Base-by-base conservation (phyloP, 805 yeast genomes). In the Ascoidea rubescens region DNA sequence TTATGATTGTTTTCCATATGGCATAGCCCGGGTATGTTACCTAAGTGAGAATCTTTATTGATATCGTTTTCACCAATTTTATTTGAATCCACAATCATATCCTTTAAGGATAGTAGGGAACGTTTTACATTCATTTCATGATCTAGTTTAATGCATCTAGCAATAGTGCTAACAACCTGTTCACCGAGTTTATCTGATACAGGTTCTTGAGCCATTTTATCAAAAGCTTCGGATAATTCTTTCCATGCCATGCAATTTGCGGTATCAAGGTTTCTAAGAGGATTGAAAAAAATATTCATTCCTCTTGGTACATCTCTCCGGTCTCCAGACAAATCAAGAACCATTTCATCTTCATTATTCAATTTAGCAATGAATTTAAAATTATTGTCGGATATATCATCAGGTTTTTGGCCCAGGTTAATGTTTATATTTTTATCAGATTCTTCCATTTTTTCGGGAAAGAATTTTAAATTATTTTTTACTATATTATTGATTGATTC, bases 111-210 rank as follows among this genome's bases (percentile, higher is more conserved):
- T 49, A 60, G 60, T 46, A 59, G 59, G 5, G 33, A 42, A 31
- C 49, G 16, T 31, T 49, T 47, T 30, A 67, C 57, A 31, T 62
- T 63, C 31, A 62, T 59, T 48, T 69, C 73, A 53, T 65, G 67
- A 53, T 73, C 79, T 45, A 64, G 60, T 51, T 67, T 69, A 5
- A 79, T 74, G 42, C 80, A 73, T 55, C 75, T 75, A 2, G 84
- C 82, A 10, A 80, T 69, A 37, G 80, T 73, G 53, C 71, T 62
- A 8, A 78, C 62, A 5, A 73, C 65, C 21, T 63, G 69, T 55
- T 73, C 74, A 5, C 76, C 73, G 4, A 53, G 45, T 4, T 56
- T 56, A 12, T 62, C 60, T 4, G 59, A 45, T 5, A 68, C 50
- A 2, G 69, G 61, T 7, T 54, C 60, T 10, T 54, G 50, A 0